Evolutionary conservation across 2,329 filamentous ascomycete species (phyloP).

Genomic region (Trichoderma sp.): DNA sequence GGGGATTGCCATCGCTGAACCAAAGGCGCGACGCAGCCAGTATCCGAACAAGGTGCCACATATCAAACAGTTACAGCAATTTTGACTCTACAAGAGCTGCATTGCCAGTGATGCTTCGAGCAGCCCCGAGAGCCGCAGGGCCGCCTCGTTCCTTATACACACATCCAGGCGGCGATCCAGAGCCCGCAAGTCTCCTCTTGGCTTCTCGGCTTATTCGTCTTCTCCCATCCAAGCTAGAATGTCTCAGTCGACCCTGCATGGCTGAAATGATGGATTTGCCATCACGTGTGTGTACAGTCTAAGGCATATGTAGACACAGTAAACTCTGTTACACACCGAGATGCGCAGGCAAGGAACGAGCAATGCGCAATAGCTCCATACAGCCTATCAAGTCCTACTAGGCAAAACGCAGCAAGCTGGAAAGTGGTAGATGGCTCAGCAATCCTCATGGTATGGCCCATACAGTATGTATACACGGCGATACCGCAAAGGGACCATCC

Average conservation of each 20-base stretch:
- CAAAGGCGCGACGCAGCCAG: slow-evolving; percentile 6
- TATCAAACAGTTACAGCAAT: neutral
- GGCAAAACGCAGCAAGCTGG: fast-evolving
- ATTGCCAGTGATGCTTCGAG: neutral
- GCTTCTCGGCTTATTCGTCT: neutral
- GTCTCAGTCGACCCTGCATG: slow-evolving; percentile 9
- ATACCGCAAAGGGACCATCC: neutral
- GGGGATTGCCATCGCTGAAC: slow-evolving; percentile 24
- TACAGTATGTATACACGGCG: neutral
- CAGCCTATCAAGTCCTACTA: neutral
- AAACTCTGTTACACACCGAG: neutral
- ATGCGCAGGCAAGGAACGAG: neutral
- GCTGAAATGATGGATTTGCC: neutral
- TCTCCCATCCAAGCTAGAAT: neutral
- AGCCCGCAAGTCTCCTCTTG: neutral
- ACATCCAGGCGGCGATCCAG: neutral
- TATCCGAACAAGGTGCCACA: slow-evolving; percentile 24
- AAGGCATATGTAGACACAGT: neutral
- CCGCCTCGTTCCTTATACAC: neutral
- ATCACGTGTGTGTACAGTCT: neutral
- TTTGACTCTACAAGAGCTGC: neutral
- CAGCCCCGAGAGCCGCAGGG: neutral
- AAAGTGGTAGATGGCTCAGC: no score
- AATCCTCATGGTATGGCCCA: no score
- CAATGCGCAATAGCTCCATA: no score